A percentile compares a stretch with the other conserved stretches of the same genome.
These are phyloP conservation scores for Casuarina cunninghamiana DNA, from an alignment of 306 rosid species.

Conservation along the genomic window DNA sequence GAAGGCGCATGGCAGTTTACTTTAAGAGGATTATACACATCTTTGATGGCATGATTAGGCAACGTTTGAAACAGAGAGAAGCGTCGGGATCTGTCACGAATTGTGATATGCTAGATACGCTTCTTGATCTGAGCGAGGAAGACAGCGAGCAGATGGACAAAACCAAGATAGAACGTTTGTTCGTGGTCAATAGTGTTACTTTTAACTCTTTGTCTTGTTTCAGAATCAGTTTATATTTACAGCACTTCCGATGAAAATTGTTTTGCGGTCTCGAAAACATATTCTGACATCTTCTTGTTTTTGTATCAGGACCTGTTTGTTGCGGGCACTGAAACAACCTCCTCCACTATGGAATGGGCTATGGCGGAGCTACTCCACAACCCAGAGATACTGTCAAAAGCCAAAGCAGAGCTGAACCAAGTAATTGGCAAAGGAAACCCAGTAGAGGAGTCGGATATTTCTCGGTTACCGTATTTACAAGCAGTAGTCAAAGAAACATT, in stretches of 20 bases:
- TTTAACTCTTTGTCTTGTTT: not conserved
- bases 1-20: not conserved
- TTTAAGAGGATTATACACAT: slow-evolving; percentile 18
- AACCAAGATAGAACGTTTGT: not conserved
- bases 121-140: slow-evolving; percentile 38
- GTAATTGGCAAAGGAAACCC: slow-evolving; percentile 50
- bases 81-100: not conserved
- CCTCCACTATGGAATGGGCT: slow-evolving; percentile 53
- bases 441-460: slow-evolving; percentile 52
- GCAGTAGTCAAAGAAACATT: slow-evolving; percentile 57
- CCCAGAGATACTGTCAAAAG: slow-evolving; percentile 45
- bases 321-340: slow-evolving; percentile 65
- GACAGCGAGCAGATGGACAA: slow-evolving; percentile 31
- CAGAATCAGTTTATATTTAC: not conserved
- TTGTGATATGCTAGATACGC: slow-evolving; percentile 41
- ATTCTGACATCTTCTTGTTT: too few relatives aligned
- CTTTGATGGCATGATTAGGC: slow-evolving; percentile 16
- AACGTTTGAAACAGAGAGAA: slow-evolving; percentile 33
- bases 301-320: slow-evolving; percentile 44
- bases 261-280: too few relatives aligned
- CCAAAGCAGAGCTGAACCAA: slow-evolving; percentile 35
- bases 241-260: too few relatives aligned
- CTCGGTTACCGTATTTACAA: slow-evolving; percentile 44
- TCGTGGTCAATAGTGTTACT: not conserved
- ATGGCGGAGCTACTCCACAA: slow-evolving; percentile 56